A percentile compares a stretch with the other conserved stretches of the same genome.
Conservation (phyloP, 768 basidiomycete species). For the Leucocoprinus birnbaumii region DNA sequence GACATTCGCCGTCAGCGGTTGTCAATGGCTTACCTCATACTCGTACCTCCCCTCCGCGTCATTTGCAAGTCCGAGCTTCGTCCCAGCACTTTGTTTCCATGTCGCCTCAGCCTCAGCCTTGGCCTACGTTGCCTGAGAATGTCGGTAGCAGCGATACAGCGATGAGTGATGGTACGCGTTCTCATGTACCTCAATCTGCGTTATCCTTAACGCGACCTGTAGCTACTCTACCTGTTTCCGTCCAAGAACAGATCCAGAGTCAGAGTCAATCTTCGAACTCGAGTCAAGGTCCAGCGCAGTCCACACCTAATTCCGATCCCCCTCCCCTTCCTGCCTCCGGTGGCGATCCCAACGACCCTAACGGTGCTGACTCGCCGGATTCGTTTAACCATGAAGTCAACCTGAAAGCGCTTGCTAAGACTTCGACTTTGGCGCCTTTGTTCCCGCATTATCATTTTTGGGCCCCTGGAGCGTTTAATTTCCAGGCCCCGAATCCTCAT, state of each 20-base stretch:
- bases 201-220: neutral
- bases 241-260: neutral
- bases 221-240: neutral
- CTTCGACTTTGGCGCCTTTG: neutral
- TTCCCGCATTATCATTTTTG: conserved; percentile 2
- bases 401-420: neutral
- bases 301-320: neutral
- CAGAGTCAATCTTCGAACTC: too few relatives aligned
- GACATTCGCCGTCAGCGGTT: too few relatives aligned
- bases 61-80: neutral
- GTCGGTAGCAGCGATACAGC: neutral
- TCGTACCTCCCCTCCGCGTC: neutral
- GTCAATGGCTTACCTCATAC: neutral
- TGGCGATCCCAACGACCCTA: neutral
- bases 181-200: neutral
- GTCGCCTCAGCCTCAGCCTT: neutral
- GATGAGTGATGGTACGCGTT: neutral
- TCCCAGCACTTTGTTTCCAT: neutral
- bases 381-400: neutral
- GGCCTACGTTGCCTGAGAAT: neutral
- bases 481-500: neutral
- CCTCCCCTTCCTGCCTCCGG: neutral
- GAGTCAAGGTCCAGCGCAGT: too few relatives aligned
- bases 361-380: neutral
- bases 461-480: neutral